These are phyloP conservation scores for Prunus davidiana DNA, from an alignment of 306 rosid species.

Conservation along the genomic window DNA sequence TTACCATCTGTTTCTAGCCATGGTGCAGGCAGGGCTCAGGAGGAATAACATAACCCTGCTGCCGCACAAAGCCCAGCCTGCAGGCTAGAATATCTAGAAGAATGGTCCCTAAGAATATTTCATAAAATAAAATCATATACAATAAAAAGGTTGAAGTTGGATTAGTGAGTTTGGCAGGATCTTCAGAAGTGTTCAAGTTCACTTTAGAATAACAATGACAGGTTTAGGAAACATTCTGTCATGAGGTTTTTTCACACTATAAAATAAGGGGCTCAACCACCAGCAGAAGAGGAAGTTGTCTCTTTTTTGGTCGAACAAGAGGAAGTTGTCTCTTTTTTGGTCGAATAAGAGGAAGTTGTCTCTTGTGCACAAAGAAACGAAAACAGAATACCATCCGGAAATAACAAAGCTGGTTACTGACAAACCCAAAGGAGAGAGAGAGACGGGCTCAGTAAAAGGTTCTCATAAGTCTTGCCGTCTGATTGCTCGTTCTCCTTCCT, in stretches of 20 bases:
- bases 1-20: no score
- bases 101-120: not conserved
- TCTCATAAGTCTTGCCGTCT: conserved; percentile 40
- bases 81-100: no score
- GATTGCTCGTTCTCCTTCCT: conserved; percentile 17
- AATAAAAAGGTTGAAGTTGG: not conserved
- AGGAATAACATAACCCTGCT: no score
- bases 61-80: no score
- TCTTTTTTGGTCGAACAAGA: not conserved
- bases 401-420: conserved; percentile 40
- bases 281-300: conserved; percentile 14
- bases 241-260: not conserved
- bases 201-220: not conserved
- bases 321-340: conserved; percentile 14
- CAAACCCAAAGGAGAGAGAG: conserved; percentile 37
- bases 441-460: conserved; percentile 1
- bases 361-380: conserved; percentile 26
- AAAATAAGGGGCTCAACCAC: not conserved
- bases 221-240: not conserved
- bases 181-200: not conserved
- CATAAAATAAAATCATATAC: not conserved
- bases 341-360: conserved; percentile 16
- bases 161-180: not conserved
- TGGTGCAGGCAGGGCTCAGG: no score
- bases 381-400: conserved; percentile 21